Evolutionary conservation across 2,329 filamentous ascomycete genomes (phyloP), one percentile per base, ranked within the genome.

Genomic region (Trichoderma asperellum): DNA sequence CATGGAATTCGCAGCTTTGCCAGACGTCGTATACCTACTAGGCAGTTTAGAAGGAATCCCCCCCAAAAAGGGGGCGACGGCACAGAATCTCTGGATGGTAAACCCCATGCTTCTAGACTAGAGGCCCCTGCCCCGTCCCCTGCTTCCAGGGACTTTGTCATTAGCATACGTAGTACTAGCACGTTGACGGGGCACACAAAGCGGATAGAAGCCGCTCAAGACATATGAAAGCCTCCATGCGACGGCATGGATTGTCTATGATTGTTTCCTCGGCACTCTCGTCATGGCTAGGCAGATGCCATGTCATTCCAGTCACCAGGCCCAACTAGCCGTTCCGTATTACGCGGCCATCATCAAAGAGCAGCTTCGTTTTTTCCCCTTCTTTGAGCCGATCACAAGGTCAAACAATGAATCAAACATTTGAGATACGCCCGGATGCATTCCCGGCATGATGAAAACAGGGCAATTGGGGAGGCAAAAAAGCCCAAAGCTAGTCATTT

Each of bases 81-180:
- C 18, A 8, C 43, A 32, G 49, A 35, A 64, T 56, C 35, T 56
- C 34, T 21, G 7, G 34, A 43, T 24, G 49, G 34, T 49, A 53
- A 64, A 64, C 21, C 55, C 61, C 61, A 52, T 40, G 61, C n/a
- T 34, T 56, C 53, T 24, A 32, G 53, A 52, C 49, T 64, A 64
- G 27, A 56, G 21, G 7, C 47, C 27, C 40, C 58, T 49, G 8
- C n/a, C 61, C 49, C 32, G 34, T 12, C 24, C 59, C 61, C 34
- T 64, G 24, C 49, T 16, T 21, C 21, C 35, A 37, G 18, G 21
- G 49, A 27, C 34, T n/a, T 10, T 56, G 35, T 32, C 34, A 43
- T 24, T 64, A 49, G 47, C 47, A 49, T 43, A 24, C 24, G 3
- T 24, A 24, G n/a, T 7, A 2, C 2, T 40, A 43, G 47, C 47